Evolutionary conservation across 2,329 filamentous ascomycete genomes (phyloP).

Genomic region (Pyrenophora teres): DNA sequence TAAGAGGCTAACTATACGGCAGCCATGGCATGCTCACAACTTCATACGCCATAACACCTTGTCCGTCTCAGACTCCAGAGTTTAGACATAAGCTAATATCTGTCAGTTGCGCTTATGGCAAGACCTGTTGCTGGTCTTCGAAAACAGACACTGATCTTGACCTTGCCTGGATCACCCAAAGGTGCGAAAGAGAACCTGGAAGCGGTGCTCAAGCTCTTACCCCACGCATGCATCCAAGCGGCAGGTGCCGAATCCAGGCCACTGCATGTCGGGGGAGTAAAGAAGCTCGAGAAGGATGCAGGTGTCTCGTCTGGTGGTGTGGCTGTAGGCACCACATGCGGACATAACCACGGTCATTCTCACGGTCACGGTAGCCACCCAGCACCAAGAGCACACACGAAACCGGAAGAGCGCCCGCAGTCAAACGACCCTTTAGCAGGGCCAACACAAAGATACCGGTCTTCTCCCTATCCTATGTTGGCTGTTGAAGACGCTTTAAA

Average conservation of each 20-base stretch:
- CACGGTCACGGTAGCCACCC: slow-evolving; percentile 57
- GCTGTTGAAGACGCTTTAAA: slow-evolving; percentile 79
- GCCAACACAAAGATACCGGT: slow-evolving; percentile 72
- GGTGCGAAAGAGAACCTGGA: slow-evolving; percentile 93
- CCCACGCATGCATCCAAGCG: slow-evolving; percentile 92
- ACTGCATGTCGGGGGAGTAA: slow-evolving; percentile 79
- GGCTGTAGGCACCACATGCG: slow-evolving; percentile 27
- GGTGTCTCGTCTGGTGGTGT: slow-evolving; percentile 51
- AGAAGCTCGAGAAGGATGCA: slow-evolving; percentile 83
- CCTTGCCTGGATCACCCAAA: slow-evolving; percentile 91
- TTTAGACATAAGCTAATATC: slow-evolving; percentile 20
- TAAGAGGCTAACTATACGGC: slow-evolving; percentile 16
- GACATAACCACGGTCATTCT: slow-evolving; percentile 55
- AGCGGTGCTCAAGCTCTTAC: slow-evolving; percentile 84
- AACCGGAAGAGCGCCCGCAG: slow-evolving; percentile 60
- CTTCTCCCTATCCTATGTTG: slow-evolving; percentile 91
- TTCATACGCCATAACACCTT: slow-evolving; percentile 85
- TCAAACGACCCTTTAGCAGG: slow-evolving; percentile 65
- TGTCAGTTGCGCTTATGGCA: slow-evolving; percentile 90
- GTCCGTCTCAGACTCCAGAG: slow-evolving; percentile 59
- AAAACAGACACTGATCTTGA: slow-evolving; percentile 80
- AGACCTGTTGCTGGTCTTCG: slow-evolving; percentile 88
- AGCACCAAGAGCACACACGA: slow-evolving; percentile 71
- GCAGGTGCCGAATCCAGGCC: slow-evolving; percentile 79
- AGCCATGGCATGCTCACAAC: slow-evolving; percentile 90